phyloP scores from a whole-genome alignment of 2,329 filamentous ascomycete species.

The Coniella vitis region DNA sequence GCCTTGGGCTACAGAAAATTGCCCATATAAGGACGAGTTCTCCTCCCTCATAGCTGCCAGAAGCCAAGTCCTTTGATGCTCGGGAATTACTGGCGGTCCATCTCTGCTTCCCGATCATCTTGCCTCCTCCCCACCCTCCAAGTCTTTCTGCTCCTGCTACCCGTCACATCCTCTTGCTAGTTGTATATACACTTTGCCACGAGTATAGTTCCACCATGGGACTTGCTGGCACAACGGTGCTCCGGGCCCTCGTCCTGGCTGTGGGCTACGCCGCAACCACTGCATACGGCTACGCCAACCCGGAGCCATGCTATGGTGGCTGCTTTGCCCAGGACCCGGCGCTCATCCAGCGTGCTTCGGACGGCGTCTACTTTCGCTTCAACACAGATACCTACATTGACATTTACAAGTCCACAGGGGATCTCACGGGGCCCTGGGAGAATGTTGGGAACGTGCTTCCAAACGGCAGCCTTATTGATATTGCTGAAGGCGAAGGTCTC shows the following conservation, averaged over 20 bases:
- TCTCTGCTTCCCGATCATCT: too few relatives aligned
- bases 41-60: too few relatives aligned
- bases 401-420: slow-evolving; percentile 20
- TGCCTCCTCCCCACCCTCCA: too few relatives aligned
- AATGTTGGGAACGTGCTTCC: slow-evolving; percentile 11
- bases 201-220: too few relatives aligned
- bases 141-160: too few relatives aligned
- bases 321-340: slow-evolving; percentile 15
- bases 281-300: slow-evolving; percentile 19
- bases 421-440: slow-evolving; percentile 8
- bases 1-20: too few relatives aligned
- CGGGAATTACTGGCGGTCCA: too few relatives aligned
- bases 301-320: slow-evolving; percentile 30
- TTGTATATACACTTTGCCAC: too few relatives aligned
- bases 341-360: slow-evolving; percentile 12
- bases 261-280: background rate
- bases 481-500: slow-evolving; percentile 4
- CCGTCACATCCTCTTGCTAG: too few relatives aligned
- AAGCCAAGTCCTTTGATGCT: too few relatives aligned
- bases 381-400: slow-evolving; percentile 34
- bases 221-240: too few relatives aligned
- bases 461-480: slow-evolving; percentile 4
- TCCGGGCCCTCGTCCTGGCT: background rate
- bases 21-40: too few relatives aligned
- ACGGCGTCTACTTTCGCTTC: slow-evolving; percentile 23